These are phyloP conservation scores for Aureobasidium vineae DNA, from an alignment of 2,329 filamentous ascomycete genomes.

Conservation along the genomic window DNA sequence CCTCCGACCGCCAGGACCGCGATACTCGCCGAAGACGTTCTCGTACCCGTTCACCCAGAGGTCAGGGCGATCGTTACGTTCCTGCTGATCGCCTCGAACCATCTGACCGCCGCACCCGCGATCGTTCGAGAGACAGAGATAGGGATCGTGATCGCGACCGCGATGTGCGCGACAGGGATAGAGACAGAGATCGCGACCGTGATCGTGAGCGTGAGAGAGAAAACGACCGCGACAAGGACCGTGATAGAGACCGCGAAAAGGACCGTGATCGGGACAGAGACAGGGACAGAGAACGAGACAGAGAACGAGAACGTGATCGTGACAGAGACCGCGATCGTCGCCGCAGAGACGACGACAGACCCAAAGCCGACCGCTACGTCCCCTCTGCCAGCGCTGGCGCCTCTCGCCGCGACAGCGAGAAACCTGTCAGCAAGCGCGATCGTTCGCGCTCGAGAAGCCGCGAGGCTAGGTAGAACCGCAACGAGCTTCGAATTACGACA, in stretches of 20 bases:
- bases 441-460: conserved; percentile 16
- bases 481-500: neutral
- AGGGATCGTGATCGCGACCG: conserved; percentile 20
- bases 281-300: conserved; percentile 44
- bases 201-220: conserved; percentile 33
- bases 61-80: conserved; percentile 27
- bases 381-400: conserved; percentile 9
- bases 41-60: conserved; percentile 21
- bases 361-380: conserved; percentile 10
- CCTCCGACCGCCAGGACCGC: conserved; percentile 41
- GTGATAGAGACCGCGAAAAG: conserved; percentile 36
- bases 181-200: conserved; percentile 30
- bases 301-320: conserved; percentile 34
- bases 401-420: conserved; percentile 21
- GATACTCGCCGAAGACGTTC: conserved; percentile 37
- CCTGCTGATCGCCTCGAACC: conserved; percentile 25
- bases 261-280: conserved; percentile 37
- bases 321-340: conserved; percentile 32
- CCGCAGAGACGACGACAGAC: conserved; percentile 17
- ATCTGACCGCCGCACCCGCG: conserved; percentile 20
- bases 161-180: conserved; percentile 23
- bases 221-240: conserved; percentile 28
- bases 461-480: conserved; percentile 4
- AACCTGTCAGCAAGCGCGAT: conserved; percentile 6
- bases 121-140: conserved; percentile 29